These are phyloP conservation scores for Mucor ambiguus DNA, from an alignment of 371 early-diverging fungal genomes.

Conservation along the genomic window DNA sequence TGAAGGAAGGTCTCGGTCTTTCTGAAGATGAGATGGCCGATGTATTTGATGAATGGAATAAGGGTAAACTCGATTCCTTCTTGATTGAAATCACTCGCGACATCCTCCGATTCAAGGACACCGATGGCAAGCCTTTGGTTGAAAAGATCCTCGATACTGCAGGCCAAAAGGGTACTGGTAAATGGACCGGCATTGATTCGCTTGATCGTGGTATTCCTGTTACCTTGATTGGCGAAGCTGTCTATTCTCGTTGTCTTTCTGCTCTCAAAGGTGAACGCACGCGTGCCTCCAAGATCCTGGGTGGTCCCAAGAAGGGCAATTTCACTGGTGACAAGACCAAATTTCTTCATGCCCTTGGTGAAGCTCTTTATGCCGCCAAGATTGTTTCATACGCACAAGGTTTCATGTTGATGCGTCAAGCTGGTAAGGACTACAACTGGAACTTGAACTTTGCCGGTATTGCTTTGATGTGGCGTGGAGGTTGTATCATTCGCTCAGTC, in stretches of 20 bases:
- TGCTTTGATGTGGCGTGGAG: constrained; percentile 99
- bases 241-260: constrained; percentile 96
- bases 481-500: constrained; percentile 97
- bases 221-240: constrained; percentile 97
- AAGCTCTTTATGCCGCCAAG: constrained; percentile 96
- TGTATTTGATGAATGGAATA: constrained; percentile 93
- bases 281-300: constrained; percentile 84
- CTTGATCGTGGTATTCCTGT: constrained; percentile 94
- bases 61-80: constrained; percentile 95
- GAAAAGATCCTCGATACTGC: constrained; percentile 97
- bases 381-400: constrained; percentile 99
- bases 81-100: constrained; percentile 95
- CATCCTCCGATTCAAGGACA: constrained; percentile 91
- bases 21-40: constrained; percentile 86
- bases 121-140: constrained; percentile 85
- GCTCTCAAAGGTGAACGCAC: constrained; percentile 94
- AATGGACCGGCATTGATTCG: constrained; percentile 97
- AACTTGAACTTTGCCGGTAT: constrained; percentile 95
- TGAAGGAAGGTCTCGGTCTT: constrained; percentile 84
- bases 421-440: constrained; percentile 93
- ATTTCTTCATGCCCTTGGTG: constrained; percentile 86
- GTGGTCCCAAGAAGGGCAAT: constrained; percentile 76
- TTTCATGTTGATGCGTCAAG: constrained; percentile 98
- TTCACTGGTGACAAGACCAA: constrained; percentile 85
- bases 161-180: constrained; percentile 99